A percentile compares a stretch with the other conserved stretches of the same genome.
Conservation (phyloP, 106 monocot species). For the Cymbidium sinense region DNA sequence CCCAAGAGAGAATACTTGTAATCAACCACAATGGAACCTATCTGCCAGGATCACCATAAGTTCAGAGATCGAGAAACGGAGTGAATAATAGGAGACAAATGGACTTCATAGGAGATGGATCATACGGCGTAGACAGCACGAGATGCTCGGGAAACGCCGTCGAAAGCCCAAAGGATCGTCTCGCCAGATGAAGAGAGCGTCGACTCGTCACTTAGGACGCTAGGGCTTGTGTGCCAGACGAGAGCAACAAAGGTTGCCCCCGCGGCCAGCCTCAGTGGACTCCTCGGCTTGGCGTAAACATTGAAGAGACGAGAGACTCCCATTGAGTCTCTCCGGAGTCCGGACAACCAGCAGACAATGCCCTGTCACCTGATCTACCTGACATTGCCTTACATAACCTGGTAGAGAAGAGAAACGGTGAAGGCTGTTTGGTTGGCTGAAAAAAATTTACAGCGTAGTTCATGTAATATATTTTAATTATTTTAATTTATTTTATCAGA, state of each 20-base stretch:
- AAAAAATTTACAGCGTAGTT: too few relatives aligned
- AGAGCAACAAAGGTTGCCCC: conserved; percentile 32
- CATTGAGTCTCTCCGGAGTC: neutral
- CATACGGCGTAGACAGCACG: conserved; percentile 70
- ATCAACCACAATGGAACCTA: conserved; percentile 53
- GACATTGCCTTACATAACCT: neutral
- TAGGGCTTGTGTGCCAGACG: conserved; percentile 21
- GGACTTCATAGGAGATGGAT: neutral
- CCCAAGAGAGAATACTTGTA: conserved; percentile 72
- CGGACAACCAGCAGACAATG: neutral
- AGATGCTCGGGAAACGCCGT: conserved; percentile 59
- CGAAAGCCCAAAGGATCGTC: conserved; percentile 22
- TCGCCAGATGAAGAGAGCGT: conserved; percentile 13
- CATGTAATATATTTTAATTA: too few relatives aligned
- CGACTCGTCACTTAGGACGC: conserved; percentile 7
- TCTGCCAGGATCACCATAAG: conserved; percentile 29
- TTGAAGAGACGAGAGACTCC: conserved; percentile 10
- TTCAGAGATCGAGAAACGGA: neutral
- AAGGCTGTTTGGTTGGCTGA: too few relatives aligned
- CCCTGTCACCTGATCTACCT: neutral
- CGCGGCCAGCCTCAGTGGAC: conserved; percentile 34
- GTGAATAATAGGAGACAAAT: neutral
- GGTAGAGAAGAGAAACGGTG: too few relatives aligned
- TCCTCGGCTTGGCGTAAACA: conserved; percentile 11
- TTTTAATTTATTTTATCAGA: too few relatives aligned